These are phyloP conservation scores for Botrytis pseudocinerea DNA, from an alignment of 2,329 filamentous ascomycete species.

Conservation along the genomic window DNA sequence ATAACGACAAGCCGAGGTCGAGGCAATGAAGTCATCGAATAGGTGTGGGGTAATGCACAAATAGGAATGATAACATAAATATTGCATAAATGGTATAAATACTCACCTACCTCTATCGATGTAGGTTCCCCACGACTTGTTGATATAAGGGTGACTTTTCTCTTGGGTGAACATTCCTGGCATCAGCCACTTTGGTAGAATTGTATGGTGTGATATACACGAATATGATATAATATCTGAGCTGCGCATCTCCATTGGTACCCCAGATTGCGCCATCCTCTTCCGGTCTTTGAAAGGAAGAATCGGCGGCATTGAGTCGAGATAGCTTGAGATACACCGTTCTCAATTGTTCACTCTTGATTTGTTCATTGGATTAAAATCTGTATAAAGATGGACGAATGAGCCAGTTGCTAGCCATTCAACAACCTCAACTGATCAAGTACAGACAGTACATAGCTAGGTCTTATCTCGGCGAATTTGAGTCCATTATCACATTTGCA, in stretches of 20 bases:
- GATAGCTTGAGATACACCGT: not conserved
- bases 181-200: no score
- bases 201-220: not conserved
- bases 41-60: slow-evolving; percentile 19
- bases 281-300: not conserved
- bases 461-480: not conserved
- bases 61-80: not conserved
- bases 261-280: not conserved
- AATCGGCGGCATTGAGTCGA: not conserved
- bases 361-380: not conserved
- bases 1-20: not conserved
- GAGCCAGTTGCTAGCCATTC: not conserved
- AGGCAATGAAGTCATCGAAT: slow-evolving; percentile 10
- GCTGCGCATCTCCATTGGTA: slow-evolving; percentile 1
- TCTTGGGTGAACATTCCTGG: not conserved
- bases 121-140: not conserved
- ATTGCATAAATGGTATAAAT: not conserved
- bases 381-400: not conserved
- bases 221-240: not conserved
- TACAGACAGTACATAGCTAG: not conserved
- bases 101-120: not conserved
- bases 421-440: not conserved
- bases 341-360: not conserved
- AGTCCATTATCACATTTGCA: not conserved
- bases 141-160: not conserved